Conservation (phyloP, 306 rosid genomes). For the Mimosa bimucronata region DNA sequence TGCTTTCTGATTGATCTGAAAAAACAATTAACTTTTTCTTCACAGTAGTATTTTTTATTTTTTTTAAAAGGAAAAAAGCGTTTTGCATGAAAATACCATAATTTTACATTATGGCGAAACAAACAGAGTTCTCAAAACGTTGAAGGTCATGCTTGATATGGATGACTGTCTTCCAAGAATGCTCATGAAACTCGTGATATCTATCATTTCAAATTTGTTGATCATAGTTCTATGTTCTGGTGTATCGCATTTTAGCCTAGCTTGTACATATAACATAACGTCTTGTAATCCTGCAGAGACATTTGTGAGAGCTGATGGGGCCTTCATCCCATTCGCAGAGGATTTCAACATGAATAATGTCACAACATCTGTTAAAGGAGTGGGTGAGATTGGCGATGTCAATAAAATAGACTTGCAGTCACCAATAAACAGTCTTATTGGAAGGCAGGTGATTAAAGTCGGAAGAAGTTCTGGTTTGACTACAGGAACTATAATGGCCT, state of each 20-base stretch:
- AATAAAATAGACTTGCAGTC: slow-evolving; percentile 89
- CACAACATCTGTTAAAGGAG: slow-evolving; percentile 73
- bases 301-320: slow-evolving; percentile 99
- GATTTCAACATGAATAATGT: slow-evolving; percentile 77
- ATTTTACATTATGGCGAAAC: neutral
- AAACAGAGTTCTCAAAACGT: slow-evolving; percentile 21
- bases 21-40: neutral
- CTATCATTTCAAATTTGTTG: slow-evolving; percentile 38
- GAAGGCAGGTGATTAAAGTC: slow-evolving; percentile 90
- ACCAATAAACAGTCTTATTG: slow-evolving; percentile 88
- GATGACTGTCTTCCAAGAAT: slow-evolving; percentile 8
- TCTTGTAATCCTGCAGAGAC: slow-evolving; percentile 81
- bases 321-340: slow-evolving; percentile 92
- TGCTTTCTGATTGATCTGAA: neutral
- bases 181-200: slow-evolving; percentile 23
- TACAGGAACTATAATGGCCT: slow-evolving; percentile 93
- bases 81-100: neutral
- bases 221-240: slow-evolving; percentile 32
- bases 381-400: slow-evolving; percentile 91
- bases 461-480: slow-evolving; percentile 99
- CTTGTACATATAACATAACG: slow-evolving; percentile 19
- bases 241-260: slow-evolving; percentile 35
- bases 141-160: slow-evolving; percentile 6
- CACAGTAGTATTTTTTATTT: neutral
- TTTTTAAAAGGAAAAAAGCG: neutral